Evolutionary conservation across 208 protist species (phyloP), one percentile per base, ranked within the genome.

Genomic region (Trypanosoma boissoni): DNA sequence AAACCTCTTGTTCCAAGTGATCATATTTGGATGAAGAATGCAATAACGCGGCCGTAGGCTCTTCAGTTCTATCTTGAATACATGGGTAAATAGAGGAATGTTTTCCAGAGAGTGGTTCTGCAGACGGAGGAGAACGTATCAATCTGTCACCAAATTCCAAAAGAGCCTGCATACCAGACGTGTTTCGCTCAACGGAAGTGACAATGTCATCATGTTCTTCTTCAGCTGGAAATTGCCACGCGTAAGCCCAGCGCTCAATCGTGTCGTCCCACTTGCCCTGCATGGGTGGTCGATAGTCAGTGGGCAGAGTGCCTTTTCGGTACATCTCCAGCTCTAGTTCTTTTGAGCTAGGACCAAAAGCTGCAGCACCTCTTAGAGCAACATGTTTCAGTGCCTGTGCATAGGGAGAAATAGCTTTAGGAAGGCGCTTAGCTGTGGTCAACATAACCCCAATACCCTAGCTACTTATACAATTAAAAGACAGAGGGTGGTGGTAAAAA

Each of bases 231-330:
- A 88, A 93, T 62, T 96, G 89, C 86, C 89, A 96, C 14, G 89
- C 89, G 52, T 96, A 93, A 9, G 89, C 80, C 86, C 89, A 96
- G 2, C 89, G 83, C 65, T 96, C 86, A 46, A 93, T 92, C 16
- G 86, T 94, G 65, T 96, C 89, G 61, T 96, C 89, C 86, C 89
- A 96, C 64, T 88, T 88, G 3, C 84, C 86, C 23, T 92, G 84
- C 32, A 76, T 82, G 10, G 86, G 86, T 0, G 89, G 89, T 2
- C 80, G 68, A 66, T 96, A 96, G 45, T 96, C 89, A 0, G 86
- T 75, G 0, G 85, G 86, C 3, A 96, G 80, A 3, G 74, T 77
- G 0, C 82, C 84, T 24, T 74, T 75, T 7, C 81, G 72, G 68
- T 88, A 86, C 83, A 93, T 88, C 26, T 81, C 78, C 3, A 92